These are phyloP conservation scores for Amyloporia xantha DNA, from an alignment of 768 basidiomycete species.

Conservation along the genomic window DNA sequence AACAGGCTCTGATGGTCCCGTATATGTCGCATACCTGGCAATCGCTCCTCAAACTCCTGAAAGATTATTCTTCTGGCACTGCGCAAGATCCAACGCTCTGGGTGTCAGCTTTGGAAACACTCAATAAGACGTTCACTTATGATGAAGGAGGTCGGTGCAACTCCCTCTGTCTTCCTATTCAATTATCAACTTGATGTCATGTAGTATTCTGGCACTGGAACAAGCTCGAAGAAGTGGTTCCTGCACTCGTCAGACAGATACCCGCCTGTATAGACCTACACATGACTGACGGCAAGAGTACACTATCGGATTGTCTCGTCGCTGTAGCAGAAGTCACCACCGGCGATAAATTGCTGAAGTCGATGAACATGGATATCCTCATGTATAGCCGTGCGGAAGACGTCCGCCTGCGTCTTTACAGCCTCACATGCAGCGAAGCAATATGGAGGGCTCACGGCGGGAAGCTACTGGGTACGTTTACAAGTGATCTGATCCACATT, in stretches of 20 bases:
- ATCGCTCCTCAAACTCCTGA: constrained; percentile 58
- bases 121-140: constrained; percentile 42
- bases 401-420: constrained; percentile 56
- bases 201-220: constrained; percentile 89
- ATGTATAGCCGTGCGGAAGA: constrained; percentile 90
- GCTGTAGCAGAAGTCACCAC: constrained; percentile 50
- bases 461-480: constrained; percentile 63
- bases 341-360: constrained; percentile 61
- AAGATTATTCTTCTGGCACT: constrained; percentile 34
- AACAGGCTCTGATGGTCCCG: constrained; percentile 87
- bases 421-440: constrained; percentile 58
- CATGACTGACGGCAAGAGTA: constrained; percentile 30
- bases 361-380: constrained; percentile 74
- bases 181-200: too few relatives aligned
- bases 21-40: constrained; percentile 78
- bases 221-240: constrained; percentile 56
- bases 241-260: constrained; percentile 61
- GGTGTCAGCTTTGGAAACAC: constrained; percentile 41
- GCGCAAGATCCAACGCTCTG: constrained; percentile 46
- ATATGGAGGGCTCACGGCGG: constrained; percentile 75
- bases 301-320: constrained; percentile 45
- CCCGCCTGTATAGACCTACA: constrained; percentile 36
- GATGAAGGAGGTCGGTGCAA: constrained; percentile 75
- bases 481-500: too few relatives aligned
- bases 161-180: too few relatives aligned